These are phyloP conservation scores for Ammopiptanthus mongolicus DNA, from an alignment of 306 rosid genomes.

Conservation along the genomic window DNA sequence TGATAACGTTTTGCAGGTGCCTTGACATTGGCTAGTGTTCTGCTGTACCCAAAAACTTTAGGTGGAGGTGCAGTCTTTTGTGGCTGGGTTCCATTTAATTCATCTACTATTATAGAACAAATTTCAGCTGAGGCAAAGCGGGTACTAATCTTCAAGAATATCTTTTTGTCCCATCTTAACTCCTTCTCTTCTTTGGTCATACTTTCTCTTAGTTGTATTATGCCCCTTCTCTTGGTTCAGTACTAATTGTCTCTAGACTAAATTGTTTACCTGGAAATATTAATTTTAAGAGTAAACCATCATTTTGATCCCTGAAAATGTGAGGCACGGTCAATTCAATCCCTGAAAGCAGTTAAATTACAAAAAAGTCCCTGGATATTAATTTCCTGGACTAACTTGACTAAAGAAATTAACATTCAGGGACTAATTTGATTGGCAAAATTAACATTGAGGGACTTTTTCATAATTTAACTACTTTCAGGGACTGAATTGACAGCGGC, in stretches of 20 bases:
- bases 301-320: no score
- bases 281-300: no score
- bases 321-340: no score
- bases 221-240: background rate
- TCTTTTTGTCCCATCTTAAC: background rate
- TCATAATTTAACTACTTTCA: no score
- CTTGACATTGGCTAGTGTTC: constrained; percentile 77
- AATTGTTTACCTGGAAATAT: background rate
- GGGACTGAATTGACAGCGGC: no score
- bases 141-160: constrained; percentile 35
- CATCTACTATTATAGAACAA: constrained; percentile 46
- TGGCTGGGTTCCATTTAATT: constrained; percentile 85
- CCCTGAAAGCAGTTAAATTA: no score
- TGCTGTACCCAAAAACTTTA: constrained; percentile 78
- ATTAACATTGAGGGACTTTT: no score
- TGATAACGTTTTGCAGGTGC: constrained; percentile 53
- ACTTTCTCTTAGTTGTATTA: background rate
- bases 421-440: no score
- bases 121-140: constrained; percentile 63
- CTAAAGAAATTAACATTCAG: no score
- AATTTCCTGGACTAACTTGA: no score
- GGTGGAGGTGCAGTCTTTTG: constrained; percentile 92
- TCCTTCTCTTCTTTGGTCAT: background rate
- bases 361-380: no score
- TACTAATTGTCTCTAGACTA: background rate